Base-by-base conservation (phyloP, 2,329 filamentous ascomycete genomes). In the Phialophora verrucosa region DNA sequence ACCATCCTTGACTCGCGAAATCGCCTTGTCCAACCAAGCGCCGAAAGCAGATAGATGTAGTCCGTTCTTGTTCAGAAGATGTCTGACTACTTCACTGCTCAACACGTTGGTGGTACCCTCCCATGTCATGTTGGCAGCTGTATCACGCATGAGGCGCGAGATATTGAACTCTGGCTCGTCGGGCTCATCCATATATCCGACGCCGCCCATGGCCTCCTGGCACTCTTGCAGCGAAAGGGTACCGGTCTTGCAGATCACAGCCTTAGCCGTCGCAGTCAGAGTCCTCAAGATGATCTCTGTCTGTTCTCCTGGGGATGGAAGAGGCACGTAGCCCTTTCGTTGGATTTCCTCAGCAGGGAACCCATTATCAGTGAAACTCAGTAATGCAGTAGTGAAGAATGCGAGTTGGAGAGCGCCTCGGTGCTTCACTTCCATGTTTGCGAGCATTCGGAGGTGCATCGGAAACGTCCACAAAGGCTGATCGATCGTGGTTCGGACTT, bases 81-180 rank as follows among this genome's bases (percentile, higher is more conserved):
- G 73, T 0, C 83, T 75, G 31, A 84, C 76, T 4, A 83, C 75
- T 69, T 85, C 83, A 47, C 81, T 81, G 4, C 86, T 86, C 63
- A 92, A 80, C 5, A 92, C 88, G 72, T 91, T 89, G 0, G 89
- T 91, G 0, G 90, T 92, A 0, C 90, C 88, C 75, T 91, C 89
- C 88, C 88, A 91, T 57, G 92, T 89, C 58, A 63, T 62, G 47
- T 70, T 69, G 20, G 67, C 66, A 7, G 81, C 78, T 1, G 83
- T 85, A 71, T 92, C 90, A 7, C 90, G 84, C 71, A 87, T 87
- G 0, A 91, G 79, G 6, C 88, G 83, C 0, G 89, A 84, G 3
- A 92, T 78, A 72, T 92, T 92, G 64, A 91, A 79, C 44, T 87
- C 83, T 58, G 88, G 86, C 65, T 87, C 85, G 65, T 78, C 75